Evolutionary conservation across 148 eudicot genomes (phyloP).

Genomic region (Rhododendron kiyosumense): DNA sequence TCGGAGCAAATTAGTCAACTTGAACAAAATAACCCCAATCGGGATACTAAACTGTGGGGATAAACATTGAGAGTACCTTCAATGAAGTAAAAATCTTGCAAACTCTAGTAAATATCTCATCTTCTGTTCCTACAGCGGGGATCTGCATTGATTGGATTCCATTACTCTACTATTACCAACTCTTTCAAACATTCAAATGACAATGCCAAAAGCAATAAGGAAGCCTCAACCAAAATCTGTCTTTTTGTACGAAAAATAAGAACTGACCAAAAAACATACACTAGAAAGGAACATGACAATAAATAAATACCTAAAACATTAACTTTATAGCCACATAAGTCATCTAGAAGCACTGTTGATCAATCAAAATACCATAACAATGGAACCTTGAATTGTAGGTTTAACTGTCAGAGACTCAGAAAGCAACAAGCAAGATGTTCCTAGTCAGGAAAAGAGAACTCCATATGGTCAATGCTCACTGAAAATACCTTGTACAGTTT

Average conservation of each 20-base stretch:
- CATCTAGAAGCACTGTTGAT: background rate
- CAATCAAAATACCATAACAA: background rate
- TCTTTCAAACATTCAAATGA: background rate
- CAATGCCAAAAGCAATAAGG: background rate
- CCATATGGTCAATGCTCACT: background rate
- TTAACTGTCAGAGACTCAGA: background rate
- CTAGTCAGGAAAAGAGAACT: background rate
- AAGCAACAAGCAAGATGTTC: background rate
- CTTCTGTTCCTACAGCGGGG: conserved; percentile 74
- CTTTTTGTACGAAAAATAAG: background rate
- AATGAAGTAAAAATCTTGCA: conserved; percentile 51
- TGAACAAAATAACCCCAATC: background rate
- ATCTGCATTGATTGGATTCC: conserved; percentile 39
- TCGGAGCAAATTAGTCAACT: background rate
- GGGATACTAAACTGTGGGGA: background rate
- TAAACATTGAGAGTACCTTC: conserved; percentile 29
- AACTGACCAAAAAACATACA: background rate
- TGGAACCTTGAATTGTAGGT: background rate
- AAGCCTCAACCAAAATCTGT: background rate
- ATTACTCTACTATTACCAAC: conserved; percentile 6
- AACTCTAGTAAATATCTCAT: conserved; percentile 73
- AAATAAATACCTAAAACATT: background rate
- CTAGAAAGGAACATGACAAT: background rate
- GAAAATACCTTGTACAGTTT: conserved; percentile 76
- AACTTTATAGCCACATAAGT: background rate